These are phyloP conservation scores for Xylaria sp. DNA, from an alignment of 2,329 filamentous ascomycete species.

Conservation along the genomic window DNA sequence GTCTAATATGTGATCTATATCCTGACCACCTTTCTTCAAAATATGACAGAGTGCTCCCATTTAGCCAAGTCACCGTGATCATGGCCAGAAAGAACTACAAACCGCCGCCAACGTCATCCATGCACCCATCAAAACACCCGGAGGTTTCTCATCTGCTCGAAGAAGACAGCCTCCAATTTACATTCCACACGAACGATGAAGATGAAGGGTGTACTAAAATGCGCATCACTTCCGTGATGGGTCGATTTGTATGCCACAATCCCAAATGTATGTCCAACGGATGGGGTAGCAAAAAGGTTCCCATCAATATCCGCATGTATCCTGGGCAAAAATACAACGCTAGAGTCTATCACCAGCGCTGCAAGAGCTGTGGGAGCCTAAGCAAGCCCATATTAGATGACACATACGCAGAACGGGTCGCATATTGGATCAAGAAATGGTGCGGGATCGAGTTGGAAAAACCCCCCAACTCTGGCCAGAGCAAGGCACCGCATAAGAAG, in stretches of 20 bases:
- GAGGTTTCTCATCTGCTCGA: constrained; percentile 25
- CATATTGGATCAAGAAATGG: constrained; percentile 47
- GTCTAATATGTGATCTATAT: not conserved
- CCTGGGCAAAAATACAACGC: constrained; percentile 41
- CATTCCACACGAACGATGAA: constrained; percentile 20
- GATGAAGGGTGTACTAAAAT: constrained; percentile 1
- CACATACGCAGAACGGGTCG: constrained; percentile 44
- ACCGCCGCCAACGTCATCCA: constrained; percentile 15
- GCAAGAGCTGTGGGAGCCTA: constrained; percentile 38
- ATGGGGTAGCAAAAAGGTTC: constrained; percentile 34
- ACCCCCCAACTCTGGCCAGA: constrained; percentile 9
- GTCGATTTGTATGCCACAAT: constrained; percentile 38
- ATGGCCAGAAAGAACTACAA: constrained; percentile 19
- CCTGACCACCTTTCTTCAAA: not conserved
- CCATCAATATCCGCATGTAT: constrained; percentile 36
- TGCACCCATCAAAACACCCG: constrained; percentile 21
- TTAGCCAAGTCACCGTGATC: not conserved
- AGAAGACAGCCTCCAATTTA: constrained; percentile 20
- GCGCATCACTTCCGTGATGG: constrained; percentile 30
- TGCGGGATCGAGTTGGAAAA: constrained; percentile 33
- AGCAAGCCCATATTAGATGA: constrained; percentile 39
- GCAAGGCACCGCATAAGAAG: constrained; percentile 29
- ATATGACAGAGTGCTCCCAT: not conserved
- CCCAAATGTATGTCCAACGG: constrained; percentile 17
- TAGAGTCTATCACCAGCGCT: constrained; percentile 44